phyloP scores from a whole-genome alignment of 2,329 filamentous ascomycete species.

The Herpotrichia juniperi region DNA sequence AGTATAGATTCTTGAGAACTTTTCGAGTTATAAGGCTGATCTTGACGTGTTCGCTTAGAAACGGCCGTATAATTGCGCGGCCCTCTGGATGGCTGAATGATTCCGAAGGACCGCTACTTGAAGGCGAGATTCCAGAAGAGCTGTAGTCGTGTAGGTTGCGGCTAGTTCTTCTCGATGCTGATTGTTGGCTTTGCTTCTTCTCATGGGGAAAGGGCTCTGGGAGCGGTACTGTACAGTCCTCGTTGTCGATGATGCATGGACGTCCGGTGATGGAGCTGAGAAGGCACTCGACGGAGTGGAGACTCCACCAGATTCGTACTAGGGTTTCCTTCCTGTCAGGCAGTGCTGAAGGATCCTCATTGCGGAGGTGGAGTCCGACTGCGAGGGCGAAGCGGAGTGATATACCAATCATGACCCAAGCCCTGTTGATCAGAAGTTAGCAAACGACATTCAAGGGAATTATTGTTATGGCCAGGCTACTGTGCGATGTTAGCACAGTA shows the following conservation, averaged over 20 bases:
- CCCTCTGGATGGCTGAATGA: background rate
- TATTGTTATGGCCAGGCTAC: too few relatives aligned
- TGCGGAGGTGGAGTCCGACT: constrained; percentile 44
- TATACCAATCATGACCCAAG: constrained; percentile 44
- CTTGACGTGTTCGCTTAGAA: constrained; percentile 14
- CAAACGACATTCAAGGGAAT: background rate
- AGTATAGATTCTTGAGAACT: constrained; percentile 34
- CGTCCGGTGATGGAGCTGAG: constrained; percentile 44
- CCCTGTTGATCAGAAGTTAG: constrained; percentile 29
- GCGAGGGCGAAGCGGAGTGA: constrained; percentile 43
- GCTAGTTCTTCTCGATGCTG: background rate
- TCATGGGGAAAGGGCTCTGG: constrained; percentile 26
- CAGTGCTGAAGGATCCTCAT: constrained; percentile 26
- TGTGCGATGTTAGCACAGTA: too few relatives aligned
- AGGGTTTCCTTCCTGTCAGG: constrained; percentile 32
- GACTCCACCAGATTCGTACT: constrained; percentile 45
- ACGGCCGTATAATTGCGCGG: background rate
- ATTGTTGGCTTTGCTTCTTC: constrained; percentile 17
- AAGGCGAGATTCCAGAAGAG: background rate
- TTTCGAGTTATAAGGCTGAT: constrained; percentile 23
- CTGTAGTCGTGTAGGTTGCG: background rate
- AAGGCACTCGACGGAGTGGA: constrained; percentile 41
- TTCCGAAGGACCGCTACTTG: constrained; percentile 10
- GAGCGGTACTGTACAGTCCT: constrained; percentile 36
- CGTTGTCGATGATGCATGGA: constrained; percentile 35